Conservation (phyloP, 257 asterid species). For the Petrea volubilis region DNA sequence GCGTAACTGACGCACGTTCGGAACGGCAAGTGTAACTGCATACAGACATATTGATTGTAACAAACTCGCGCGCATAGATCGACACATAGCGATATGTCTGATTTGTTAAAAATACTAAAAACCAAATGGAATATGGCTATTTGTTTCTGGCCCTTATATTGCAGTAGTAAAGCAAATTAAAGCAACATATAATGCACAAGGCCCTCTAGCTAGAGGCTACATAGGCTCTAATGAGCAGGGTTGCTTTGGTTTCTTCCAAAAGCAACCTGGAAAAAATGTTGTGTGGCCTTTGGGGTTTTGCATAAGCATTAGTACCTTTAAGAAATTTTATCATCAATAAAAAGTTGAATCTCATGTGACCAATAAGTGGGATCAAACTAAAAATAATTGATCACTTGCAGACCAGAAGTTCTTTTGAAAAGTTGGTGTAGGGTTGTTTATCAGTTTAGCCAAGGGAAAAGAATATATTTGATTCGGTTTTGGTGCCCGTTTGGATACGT, state of each 20-base stretch:
- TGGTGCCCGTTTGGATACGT: too few species aligned
- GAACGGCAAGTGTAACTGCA: too few species aligned
- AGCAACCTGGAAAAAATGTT: conserved; percentile 4
- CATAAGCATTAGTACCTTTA: not conserved
- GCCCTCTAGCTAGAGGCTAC: too few species aligned
- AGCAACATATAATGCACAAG: conserved; percentile 1
- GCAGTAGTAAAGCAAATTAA: not conserved
- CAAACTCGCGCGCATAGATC: too few species aligned
- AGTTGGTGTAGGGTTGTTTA: not conserved
- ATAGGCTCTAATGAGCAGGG: not conserved
- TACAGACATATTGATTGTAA: too few species aligned
- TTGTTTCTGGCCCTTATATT: conserved; percentile 14
- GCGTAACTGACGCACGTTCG: too few species aligned
- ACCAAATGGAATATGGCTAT: conserved; percentile 14
- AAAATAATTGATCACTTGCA: not conserved
- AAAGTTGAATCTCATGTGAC: not conserved
- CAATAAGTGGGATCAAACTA: not conserved
- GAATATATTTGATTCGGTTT: too few species aligned
- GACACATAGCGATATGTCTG: too few species aligned
- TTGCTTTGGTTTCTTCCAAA: conserved; percentile 40
- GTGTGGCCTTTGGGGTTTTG: not conserved
- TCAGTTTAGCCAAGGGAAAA: not conserved
- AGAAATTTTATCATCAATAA: too few species aligned
- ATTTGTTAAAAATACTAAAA: conserved; percentile 16
- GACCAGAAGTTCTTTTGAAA: not conserved